Evolutionary conservation across 1,284 basidiomycete species (phyloP).

Genomic region (Fistulina hepatica): DNA sequence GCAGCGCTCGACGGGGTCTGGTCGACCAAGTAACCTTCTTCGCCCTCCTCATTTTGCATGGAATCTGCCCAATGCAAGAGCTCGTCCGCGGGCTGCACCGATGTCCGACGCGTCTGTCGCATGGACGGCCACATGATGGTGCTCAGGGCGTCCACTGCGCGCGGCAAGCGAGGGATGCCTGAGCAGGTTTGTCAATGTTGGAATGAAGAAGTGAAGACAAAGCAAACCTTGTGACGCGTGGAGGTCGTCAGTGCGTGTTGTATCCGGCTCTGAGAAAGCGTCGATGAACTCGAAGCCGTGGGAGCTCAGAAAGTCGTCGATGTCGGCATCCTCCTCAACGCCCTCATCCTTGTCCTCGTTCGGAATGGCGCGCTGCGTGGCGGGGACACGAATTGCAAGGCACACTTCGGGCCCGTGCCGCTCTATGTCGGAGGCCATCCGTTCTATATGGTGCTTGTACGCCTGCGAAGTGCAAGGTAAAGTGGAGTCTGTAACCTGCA

Average conservation of each 20-base stretch:
- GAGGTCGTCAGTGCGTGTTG: slow-evolving; percentile 1
- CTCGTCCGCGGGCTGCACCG: slow-evolving; percentile 3
- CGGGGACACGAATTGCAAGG: slow-evolving; percentile 49
- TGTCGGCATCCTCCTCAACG: slow-evolving; percentile 34
- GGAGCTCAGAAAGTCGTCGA: slow-evolving; percentile 54
- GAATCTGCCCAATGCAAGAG: slow-evolving; percentile 19
- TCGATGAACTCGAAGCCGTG: slow-evolving; percentile 64
- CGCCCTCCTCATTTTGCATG: background rate
- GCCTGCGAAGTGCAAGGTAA: too few species aligned
- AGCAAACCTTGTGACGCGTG: slow-evolving; percentile 19
- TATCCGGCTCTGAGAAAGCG: slow-evolving; percentile 7
- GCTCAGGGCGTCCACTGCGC: slow-evolving; percentile 66
- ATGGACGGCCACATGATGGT: slow-evolving; percentile 81
- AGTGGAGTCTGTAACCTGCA: slow-evolving; percentile 4
- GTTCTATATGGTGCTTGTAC: slow-evolving; percentile 40
- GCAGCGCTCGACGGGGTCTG: slow-evolving; percentile 10
- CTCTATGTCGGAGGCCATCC: slow-evolving; percentile 35
- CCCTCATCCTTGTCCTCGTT: slow-evolving; percentile 15
- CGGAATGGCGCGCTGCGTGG: slow-evolving; percentile 1
- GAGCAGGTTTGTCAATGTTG: slow-evolving; percentile 4
- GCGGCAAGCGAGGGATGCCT: slow-evolving; percentile 51
- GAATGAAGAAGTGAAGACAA: slow-evolving; percentile 1
- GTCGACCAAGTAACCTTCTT: slow-evolving; percentile 14
- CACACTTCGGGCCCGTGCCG: slow-evolving; percentile 55
- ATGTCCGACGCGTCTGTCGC: slow-evolving; percentile 26